Conservation (phyloP, 2,329 filamentous ascomycete species). For the Zarea fungicola region DNA sequence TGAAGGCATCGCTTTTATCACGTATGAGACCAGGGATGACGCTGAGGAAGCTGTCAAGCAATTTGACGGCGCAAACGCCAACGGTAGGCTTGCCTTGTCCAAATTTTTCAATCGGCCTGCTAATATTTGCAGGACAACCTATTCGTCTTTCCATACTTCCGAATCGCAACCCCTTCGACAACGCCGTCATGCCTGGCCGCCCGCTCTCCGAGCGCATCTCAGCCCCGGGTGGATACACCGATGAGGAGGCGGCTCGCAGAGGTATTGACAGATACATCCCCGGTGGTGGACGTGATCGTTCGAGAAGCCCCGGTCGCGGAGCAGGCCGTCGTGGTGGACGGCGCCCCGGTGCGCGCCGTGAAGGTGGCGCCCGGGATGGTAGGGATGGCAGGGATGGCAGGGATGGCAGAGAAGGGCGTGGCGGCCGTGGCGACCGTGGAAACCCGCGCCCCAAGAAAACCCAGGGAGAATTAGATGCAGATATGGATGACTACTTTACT, state of each 20-base stretch:
- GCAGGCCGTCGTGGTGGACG: slow-evolving; percentile 41
- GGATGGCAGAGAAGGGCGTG: slow-evolving; percentile 27
- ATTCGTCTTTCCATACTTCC: slow-evolving; percentile 68
- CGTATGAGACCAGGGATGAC: slow-evolving; percentile 66
- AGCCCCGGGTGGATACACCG: slow-evolving; percentile 40
- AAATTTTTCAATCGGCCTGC: background rate
- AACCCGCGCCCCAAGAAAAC: slow-evolving; percentile 71
- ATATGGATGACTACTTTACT: slow-evolving; percentile 92
- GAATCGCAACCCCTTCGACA: slow-evolving; percentile 52
- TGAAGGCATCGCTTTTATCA: slow-evolving; percentile 78
- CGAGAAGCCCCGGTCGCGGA: slow-evolving; percentile 48
- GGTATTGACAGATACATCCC: slow-evolving; percentile 79
- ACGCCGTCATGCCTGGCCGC: slow-evolving; percentile 48
- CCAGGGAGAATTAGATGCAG: slow-evolving; percentile 86
- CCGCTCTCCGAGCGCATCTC: slow-evolving; percentile 59
- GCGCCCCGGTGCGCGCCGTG: slow-evolving; percentile 44
- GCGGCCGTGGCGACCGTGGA: slow-evolving; percentile 33
- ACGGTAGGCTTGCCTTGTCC: slow-evolving; percentile 44
- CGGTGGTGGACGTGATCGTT: slow-evolving; percentile 39
- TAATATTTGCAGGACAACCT: slow-evolving; percentile 58
- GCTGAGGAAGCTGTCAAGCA: slow-evolving; percentile 70
- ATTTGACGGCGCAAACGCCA: slow-evolving; percentile 86
- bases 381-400: slow-evolving; percentile 18
- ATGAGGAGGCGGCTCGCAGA: slow-evolving; percentile 56
- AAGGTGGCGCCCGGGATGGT: slow-evolving; percentile 29